Evolutionary conservation across 352 stramenopile genomes (phyloP).

Genomic region (Phytophthora sp.): DNA sequence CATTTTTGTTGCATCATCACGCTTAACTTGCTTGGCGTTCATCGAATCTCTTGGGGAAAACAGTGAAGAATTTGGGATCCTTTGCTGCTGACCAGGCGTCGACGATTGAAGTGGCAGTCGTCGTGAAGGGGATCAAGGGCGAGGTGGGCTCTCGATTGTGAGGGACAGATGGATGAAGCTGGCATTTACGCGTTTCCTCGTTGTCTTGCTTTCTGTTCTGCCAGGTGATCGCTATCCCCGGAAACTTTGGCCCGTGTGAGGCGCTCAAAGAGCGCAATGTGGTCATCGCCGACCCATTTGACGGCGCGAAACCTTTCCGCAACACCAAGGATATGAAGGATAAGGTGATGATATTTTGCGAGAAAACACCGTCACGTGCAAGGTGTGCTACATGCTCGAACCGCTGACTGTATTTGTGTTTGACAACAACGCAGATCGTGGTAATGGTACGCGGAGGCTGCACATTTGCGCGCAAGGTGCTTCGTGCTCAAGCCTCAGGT

Average conservation of each 20-base stretch:
- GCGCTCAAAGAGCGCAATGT: constrained; percentile 50
- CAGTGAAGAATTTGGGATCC: constrained; percentile 64
- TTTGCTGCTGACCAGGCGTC: constrained; percentile 75
- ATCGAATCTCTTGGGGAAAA: neutral
- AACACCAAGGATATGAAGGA: constrained; percentile 49
- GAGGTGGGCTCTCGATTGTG: constrained; percentile 44
- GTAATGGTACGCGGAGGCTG: constrained; percentile 75
- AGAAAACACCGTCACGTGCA: too few species aligned
- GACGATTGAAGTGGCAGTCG: constrained; percentile 71
- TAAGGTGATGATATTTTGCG: constrained; percentile 43
- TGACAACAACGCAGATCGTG: constrained; percentile 48
- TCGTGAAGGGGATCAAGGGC: constrained; percentile 75
- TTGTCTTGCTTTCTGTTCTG: neutral
- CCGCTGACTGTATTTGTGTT: neutral
- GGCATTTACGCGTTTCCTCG: neutral
- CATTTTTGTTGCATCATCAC: neutral
- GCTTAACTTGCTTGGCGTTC: constrained; percentile 4
- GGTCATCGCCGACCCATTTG: constrained; percentile 64
- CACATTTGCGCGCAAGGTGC: constrained; percentile 78
- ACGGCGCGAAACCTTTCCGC: constrained; percentile 51
- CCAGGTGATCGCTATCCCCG: constrained; percentile 73
- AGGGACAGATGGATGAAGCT: neutral
- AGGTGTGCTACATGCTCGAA: neutral
- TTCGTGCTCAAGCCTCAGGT: constrained; percentile 63
- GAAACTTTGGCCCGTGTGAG: constrained; percentile 80